phyloP scores from a whole-genome alignment of 139 green algal species.

The Ettlia oleoabundans region DNA sequence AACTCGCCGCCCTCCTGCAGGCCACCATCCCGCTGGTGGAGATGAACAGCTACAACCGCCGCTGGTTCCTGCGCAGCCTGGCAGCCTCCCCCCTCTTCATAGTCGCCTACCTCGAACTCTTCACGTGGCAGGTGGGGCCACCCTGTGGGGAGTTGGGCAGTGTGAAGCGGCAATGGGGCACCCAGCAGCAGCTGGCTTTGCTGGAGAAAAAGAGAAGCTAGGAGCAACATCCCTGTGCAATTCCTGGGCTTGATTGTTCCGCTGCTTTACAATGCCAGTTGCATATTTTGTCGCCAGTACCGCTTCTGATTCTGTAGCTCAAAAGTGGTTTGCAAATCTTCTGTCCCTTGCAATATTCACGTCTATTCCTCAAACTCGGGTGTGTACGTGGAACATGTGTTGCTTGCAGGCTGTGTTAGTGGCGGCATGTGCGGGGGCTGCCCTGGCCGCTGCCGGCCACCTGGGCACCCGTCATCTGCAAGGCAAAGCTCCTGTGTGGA shows the following conservation, averaged over 20 bases:
- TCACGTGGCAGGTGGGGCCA: background rate
- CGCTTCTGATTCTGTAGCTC: too few species aligned
- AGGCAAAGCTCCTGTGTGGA: slow-evolving; percentile 38
- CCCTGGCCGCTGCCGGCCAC: background rate
- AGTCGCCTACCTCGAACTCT: slow-evolving; percentile 36
- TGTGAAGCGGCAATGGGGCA: too few species aligned
- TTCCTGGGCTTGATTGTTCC: too few species aligned
- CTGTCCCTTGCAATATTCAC: too few species aligned
- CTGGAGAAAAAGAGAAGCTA: too few species aligned
- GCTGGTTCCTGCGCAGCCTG: slow-evolving; percentile 69
- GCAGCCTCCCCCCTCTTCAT: slow-evolving; percentile 54
- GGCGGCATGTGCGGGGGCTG: background rate
- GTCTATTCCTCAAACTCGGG: too few species aligned
- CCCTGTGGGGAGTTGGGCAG: background rate
- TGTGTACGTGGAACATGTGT: background rate
- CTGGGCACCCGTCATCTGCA: background rate
- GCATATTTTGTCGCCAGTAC: too few species aligned
- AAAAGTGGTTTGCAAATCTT: too few species aligned
- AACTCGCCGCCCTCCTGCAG: slow-evolving; percentile 9
- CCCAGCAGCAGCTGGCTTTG: too few species aligned
- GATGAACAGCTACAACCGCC: slow-evolving; percentile 59
- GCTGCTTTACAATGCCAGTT: background rate
- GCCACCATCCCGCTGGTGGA: slow-evolving; percentile 59
- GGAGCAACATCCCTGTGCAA: too few species aligned
- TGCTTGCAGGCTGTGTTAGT: background rate